Base-by-base conservation (phyloP, 495 filamentous ascomycete genomes). In the Aspergillus kassunensis region DNA sequence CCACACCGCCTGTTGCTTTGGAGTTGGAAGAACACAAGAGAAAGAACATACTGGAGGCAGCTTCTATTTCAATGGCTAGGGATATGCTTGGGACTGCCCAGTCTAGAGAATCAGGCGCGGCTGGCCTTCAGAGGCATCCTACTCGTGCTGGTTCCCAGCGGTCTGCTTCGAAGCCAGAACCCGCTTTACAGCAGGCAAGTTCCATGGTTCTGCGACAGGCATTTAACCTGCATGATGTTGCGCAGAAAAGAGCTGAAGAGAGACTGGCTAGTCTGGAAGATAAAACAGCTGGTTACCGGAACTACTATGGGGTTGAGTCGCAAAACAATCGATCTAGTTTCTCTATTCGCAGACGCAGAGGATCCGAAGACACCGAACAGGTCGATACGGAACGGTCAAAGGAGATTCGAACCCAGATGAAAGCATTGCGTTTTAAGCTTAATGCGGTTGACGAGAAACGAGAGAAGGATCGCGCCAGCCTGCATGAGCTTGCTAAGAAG, bases 31-130 rank as follows among this genome's bases (percentile, higher is more conserved):
- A 95, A 55, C 74, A 83, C 64, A 84, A 80, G 36, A 81, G 77
- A 45, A 74, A 80, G 29, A 85, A 88, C 61, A 82, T 83, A 6
- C 68, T 95, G 0, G 87, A 82, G 52, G 89, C 90, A 16, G 90
- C 90, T 15, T 87, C 91, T 4, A 68, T 95, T 1, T 87, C 85
- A 4, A 95, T 96, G 89, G 89, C 91, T 20, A 89, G 82, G 65
- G 78, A 86, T 51, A 90, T 95, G 86, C 95, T 90, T 66, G 79
- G 68, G 12, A 63, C 80, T 42, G 60, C 82, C 80, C 67, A 79
- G 33, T 69, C 78, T 33, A 83, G 40, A 62, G 74, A 52, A 54
- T 63, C 46, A 29, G 45, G 50, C 8, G 43, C 39, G 21, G 34
- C 53, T 20, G 60, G 57, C 6, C 75, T 76, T 5, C 69, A 70